Evolutionary conservation across 129 eudicot species (phyloP).

Genomic region (Ambrosia artemisiifolia): DNA sequence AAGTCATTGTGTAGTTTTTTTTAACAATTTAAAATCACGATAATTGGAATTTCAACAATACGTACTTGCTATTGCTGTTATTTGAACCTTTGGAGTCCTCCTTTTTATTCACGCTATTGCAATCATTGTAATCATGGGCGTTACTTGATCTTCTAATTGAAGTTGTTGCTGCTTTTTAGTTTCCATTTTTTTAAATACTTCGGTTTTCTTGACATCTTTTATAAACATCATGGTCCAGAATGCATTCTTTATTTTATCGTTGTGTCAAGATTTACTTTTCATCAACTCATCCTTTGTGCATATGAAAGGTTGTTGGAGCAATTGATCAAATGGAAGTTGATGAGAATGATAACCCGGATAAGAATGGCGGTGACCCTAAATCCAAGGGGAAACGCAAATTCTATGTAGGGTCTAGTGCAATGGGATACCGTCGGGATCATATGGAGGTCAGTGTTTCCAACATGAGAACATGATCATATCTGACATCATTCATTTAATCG

Average conservation of each 20-base stretch:
- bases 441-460: slow-evolving; percentile 68
- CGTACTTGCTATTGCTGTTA: not conserved
- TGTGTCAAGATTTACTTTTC: not conserved
- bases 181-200: not conserved
- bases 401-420: slow-evolving; percentile 78
- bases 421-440: slow-evolving; percentile 91
- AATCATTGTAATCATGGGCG: not conserved
- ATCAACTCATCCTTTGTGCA: not conserved
- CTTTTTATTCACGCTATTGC: too few species aligned
- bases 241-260: not conserved
- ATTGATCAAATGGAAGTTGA: slow-evolving; percentile 94
- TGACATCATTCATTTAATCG: not conserved
- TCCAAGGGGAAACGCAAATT: slow-evolving; percentile 76
- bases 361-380: slow-evolving; percentile 73
- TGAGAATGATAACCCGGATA: slow-evolving; percentile 65
- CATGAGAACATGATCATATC: not conserved
- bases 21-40: not conserved
- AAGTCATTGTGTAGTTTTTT: too few species aligned
- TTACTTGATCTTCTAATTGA: not conserved
- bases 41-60: not conserved
- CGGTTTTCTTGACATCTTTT: slow-evolving; percentile 3
- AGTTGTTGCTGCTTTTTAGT: not conserved
- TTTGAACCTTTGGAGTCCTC: not conserved
- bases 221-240: not conserved
- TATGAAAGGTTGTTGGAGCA: slow-evolving; percentile 73